Evolutionary conservation across 2,329 filamentous ascomycete species (phyloP).

Genomic region (Bretziella fagacearum): DNA sequence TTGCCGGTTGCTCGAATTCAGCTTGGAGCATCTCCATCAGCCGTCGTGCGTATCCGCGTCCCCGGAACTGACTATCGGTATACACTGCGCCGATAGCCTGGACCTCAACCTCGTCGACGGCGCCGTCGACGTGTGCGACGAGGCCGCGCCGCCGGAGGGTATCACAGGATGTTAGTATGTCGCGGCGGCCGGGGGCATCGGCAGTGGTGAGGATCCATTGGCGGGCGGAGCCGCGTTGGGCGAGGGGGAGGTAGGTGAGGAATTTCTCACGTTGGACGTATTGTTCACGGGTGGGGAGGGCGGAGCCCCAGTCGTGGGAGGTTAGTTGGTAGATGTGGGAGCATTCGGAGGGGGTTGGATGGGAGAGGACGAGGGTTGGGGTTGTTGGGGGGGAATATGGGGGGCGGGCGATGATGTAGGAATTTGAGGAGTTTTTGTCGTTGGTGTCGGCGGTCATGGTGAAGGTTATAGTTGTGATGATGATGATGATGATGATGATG

Average conservation of each 20-base stretch:
- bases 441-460: slow-evolving; percentile 10
- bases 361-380: slow-evolving; percentile 28
- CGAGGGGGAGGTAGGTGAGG: slow-evolving; percentile 40
- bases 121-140: slow-evolving; percentile 3
- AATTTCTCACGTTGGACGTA: slow-evolving; percentile 45
- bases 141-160: slow-evolving; percentile 43
- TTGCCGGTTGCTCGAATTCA: slow-evolving; percentile 12
- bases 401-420: background rate
- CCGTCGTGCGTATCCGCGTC: slow-evolving; percentile 57
- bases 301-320: slow-evolving; percentile 40
- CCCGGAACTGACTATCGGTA: slow-evolving; percentile 47
- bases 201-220: slow-evolving; percentile 46
- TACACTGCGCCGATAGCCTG: slow-evolving; percentile 74
- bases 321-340: slow-evolving; percentile 37
- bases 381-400: slow-evolving; percentile 8
- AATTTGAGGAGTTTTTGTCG: background rate
- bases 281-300: slow-evolving; percentile 30
- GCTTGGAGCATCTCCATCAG: slow-evolving; percentile 46
- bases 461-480: background rate
- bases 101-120: slow-evolving; percentile 27
- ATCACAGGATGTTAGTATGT: slow-evolving; percentile 47
- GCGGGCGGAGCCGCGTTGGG: slow-evolving; percentile 39
- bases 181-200: slow-evolving; percentile 21
- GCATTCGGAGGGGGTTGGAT: slow-evolving; percentile 40
- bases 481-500: background rate